These are phyloP conservation scores for Suhomyces kilbournensis DNA, from an alignment of 805 yeast genomes.

Conservation along the genomic window DNA sequence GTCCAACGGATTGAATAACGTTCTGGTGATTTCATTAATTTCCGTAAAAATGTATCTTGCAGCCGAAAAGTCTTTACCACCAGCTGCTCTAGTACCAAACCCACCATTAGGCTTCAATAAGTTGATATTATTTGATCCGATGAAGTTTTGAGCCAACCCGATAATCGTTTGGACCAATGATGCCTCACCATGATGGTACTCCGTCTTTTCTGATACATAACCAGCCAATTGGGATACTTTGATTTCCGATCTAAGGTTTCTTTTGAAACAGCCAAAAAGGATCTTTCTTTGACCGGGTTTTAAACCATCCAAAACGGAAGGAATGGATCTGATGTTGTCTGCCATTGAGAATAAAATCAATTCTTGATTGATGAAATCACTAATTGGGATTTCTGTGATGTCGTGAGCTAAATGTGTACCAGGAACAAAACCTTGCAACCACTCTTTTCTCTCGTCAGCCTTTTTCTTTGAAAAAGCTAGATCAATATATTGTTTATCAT, in stretches of 20 bases:
- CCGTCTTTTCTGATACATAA: constrained; percentile 82
- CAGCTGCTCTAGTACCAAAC: constrained; percentile 93
- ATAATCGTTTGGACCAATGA: constrained; percentile 87
- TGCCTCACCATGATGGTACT: constrained; percentile 93
- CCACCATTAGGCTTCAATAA: constrained; percentile 87
- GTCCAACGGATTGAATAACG: constrained; percentile 75
- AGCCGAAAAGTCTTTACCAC: constrained; percentile 99
- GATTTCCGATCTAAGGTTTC: constrained; percentile 71
- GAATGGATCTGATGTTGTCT: constrained; percentile 92
- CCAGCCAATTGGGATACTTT: constrained; percentile 92
- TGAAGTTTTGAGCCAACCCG: constrained; percentile 91
- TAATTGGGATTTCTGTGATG: constrained; percentile 74
- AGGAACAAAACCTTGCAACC: constrained; percentile 88
- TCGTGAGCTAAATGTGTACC: constrained; percentile 89
- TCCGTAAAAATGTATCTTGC: constrained; percentile 94
- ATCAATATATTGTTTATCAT: constrained; percentile 77
- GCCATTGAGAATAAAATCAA: constrained; percentile 94
- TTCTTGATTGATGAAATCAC: constrained; percentile 93
- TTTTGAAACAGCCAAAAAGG: constrained; percentile 79
- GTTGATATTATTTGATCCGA: constrained; percentile 88
- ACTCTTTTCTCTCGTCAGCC: constrained; percentile 96
- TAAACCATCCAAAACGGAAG: constrained; percentile 89
- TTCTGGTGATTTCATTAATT: constrained; percentile 69
- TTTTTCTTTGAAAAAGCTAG: constrained; percentile 91
- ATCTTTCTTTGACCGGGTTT: constrained; percentile 98